Conservation (phyloP, 164 flowering plant genomes). For the Stephania yunnanensis region DNA sequence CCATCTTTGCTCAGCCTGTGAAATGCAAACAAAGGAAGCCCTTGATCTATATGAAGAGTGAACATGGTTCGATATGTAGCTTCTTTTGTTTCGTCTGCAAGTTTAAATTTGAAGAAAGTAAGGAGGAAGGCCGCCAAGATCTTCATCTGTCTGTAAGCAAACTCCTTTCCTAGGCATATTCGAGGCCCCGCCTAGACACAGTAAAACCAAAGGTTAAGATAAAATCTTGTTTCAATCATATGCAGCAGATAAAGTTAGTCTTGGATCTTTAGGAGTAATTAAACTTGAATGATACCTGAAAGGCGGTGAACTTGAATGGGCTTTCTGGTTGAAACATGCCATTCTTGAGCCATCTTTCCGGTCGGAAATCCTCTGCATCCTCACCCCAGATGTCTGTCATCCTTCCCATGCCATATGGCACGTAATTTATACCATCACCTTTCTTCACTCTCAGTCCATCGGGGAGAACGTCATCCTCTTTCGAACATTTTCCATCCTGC, state of each 20-base stretch:
- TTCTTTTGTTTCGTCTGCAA: slow-evolving; percentile 33
- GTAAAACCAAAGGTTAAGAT: neutral
- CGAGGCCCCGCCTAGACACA: slow-evolving; percentile 60
- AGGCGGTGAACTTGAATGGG: slow-evolving; percentile 56
- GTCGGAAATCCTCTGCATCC: slow-evolving; percentile 48
- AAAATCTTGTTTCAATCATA: neutral
- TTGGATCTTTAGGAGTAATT: neutral
- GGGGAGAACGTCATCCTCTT: slow-evolving; percentile 50
- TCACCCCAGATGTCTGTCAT: slow-evolving; percentile 67
- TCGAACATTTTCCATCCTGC: slow-evolving; percentile 51
- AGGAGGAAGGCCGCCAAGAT: slow-evolving; percentile 45
- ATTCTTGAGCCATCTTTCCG: slow-evolving; percentile 57
- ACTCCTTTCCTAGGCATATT: slow-evolving; percentile 66
- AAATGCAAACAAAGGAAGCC: slow-evolving; percentile 45
- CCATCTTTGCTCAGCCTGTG: slow-evolving; percentile 15
- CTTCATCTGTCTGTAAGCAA: slow-evolving; percentile 80
- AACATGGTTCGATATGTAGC: slow-evolving; percentile 58
- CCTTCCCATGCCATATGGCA: slow-evolving; percentile 67
- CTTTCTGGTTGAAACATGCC: slow-evolving; percentile 50
- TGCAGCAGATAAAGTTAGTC: neutral
- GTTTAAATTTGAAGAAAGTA: slow-evolving; percentile 44
- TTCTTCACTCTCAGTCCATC: slow-evolving; percentile 51
- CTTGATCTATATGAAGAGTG: slow-evolving; percentile 60
- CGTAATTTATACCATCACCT: slow-evolving; percentile 48
- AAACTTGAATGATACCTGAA: slow-evolving; percentile 34